Base-by-base conservation (phyloP, 768 basidiomycete species). In the Boletus sp. region DNA sequence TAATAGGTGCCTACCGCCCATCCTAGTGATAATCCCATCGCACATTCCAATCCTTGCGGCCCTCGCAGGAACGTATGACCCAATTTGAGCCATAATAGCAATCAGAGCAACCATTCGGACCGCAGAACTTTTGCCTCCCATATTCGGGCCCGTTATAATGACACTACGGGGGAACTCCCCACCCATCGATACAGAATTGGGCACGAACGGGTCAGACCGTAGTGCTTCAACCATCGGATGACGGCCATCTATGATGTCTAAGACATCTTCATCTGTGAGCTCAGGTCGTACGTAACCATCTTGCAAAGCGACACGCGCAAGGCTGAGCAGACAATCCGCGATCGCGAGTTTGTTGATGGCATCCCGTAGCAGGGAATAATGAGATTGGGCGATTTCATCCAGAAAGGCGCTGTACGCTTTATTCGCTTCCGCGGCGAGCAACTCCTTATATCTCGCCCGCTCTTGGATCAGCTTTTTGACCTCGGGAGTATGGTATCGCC, bases 201-300 rank as follows among this genome's bases (percentile, higher is more conserved):
- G 87, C 1, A 98, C 87, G 72, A 92, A 96, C 2, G 94, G 92
- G 58, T 90, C 85, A 1, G 85, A 74, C 39, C 84, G 77, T 20
- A 94, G 73, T 9, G 80, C 80, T 70, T 97, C 95, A 15, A 95
- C 84, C 84, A 98, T 93, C 0, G 96, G 96, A 76, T 99, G 96
- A 11, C 94, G 81, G 0, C 92, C 95, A n/a, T 87, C 83, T 11
- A 80, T 72, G 32, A 98, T 89, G 57, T 91, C 86, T 12, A 98
- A 75, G 28, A 70, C 70, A 47, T 86, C 81, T 30, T 85, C 83
- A 7, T 86, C 80, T 0, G 82, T 82, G 64, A 97, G 90, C 58
- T 78, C 73, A 1, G 96, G 95, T 46, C 87, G 85, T 35, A 85
- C 83, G 62, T 94, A 98, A 47, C 86, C 86, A 12, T 82, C 80